phyloP scores from a whole-genome alignment of 2,329 filamentous ascomycete genomes.

The Botryotinia calthae region DNA sequence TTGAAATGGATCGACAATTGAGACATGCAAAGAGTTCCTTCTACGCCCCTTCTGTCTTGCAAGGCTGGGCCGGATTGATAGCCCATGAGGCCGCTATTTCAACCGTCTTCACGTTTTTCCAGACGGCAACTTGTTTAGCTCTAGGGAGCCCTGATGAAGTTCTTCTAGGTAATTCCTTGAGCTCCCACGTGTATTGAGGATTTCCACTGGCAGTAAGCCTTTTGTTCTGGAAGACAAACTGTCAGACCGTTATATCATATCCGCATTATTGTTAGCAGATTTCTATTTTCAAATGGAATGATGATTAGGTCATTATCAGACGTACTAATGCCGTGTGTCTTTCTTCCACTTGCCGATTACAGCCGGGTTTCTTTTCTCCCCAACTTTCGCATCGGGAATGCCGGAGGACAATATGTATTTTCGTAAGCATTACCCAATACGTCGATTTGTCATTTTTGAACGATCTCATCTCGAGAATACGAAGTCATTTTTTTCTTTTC shows the following conservation, averaged over 20 bases:
- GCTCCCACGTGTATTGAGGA: conserved; percentile 9
- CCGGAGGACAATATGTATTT: neutral
- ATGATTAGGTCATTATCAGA: neutral
- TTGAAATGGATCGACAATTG: conserved; percentile 5
- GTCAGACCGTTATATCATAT: conserved; percentile 12
- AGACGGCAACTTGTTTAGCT: conserved; percentile 3
- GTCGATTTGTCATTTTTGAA: neutral
- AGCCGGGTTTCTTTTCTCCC: neutral
- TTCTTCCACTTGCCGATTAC: neutral
- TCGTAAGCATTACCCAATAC: conserved; percentile 12
- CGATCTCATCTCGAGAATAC: conserved; percentile 12
- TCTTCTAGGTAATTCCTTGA: conserved; percentile 18
- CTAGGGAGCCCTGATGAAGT: conserved; percentile 9
- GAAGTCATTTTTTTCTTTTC: conserved; percentile 1
- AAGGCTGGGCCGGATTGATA: neutral
- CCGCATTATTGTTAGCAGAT: conserved; percentile 3
- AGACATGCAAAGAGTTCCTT: conserved; percentile 9
- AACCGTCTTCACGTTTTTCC: conserved; percentile 9
- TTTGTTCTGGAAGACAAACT: neutral
- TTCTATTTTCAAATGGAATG: neutral
- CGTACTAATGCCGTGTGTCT: neutral
- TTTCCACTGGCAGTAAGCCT: neutral
- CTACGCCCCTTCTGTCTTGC: neutral
- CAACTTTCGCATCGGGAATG: neutral
- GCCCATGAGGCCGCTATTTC: neutral